These are phyloP conservation scores for Heimioporus sp. DNA, from an alignment of 768 basidiomycete genomes.

Conservation along the genomic window DNA sequence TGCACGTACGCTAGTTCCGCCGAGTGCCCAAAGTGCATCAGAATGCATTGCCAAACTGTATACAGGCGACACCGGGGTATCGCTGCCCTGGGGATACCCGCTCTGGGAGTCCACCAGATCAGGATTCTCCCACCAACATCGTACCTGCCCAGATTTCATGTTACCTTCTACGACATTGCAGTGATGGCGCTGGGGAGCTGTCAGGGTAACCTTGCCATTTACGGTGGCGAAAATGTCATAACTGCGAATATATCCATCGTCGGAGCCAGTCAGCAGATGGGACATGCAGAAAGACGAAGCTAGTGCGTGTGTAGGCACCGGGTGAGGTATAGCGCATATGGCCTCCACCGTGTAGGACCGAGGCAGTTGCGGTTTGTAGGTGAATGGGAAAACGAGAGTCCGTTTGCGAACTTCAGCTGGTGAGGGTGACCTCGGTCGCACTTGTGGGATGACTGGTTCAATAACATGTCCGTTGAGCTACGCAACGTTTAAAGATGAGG, in stretches of 20 bases:
- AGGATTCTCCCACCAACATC: conserved; percentile 89
- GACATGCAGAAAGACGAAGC: conserved; percentile 85
- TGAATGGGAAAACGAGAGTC: conserved; percentile 35
- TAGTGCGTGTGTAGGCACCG: conserved; percentile 83
- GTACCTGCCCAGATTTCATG: conserved; percentile 83
- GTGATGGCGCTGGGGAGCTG: conserved; percentile 84
- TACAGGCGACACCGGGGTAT: conserved; percentile 63
- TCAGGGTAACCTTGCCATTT: conserved; percentile 84
- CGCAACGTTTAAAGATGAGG: background rate
- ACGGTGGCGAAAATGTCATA: conserved; percentile 90
- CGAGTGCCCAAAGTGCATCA: conserved; percentile 90
- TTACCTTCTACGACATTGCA: conserved; percentile 90
- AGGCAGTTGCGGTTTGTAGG: conserved; percentile 34
- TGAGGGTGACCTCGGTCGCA: conserved; percentile 45
- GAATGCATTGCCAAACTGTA: conserved; percentile 91
- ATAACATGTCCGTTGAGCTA: conserved; percentile 17
- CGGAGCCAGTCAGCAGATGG: conserved; percentile 85
- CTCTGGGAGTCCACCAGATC: conserved; percentile 20
- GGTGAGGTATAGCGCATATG: conserved; percentile 87
- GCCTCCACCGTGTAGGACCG: conserved; percentile 85
- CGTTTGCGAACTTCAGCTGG: conserved; percentile 55
- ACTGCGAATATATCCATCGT: conserved; percentile 90
- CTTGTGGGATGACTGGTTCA: conserved; percentile 19
- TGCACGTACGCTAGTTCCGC: conserved; percentile 76
- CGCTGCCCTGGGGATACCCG: conserved; percentile 43